These are phyloP conservation scores for Steccherinum ochraceum DNA, from an alignment of 768 basidiomycete genomes.

Conservation along the genomic window DNA sequence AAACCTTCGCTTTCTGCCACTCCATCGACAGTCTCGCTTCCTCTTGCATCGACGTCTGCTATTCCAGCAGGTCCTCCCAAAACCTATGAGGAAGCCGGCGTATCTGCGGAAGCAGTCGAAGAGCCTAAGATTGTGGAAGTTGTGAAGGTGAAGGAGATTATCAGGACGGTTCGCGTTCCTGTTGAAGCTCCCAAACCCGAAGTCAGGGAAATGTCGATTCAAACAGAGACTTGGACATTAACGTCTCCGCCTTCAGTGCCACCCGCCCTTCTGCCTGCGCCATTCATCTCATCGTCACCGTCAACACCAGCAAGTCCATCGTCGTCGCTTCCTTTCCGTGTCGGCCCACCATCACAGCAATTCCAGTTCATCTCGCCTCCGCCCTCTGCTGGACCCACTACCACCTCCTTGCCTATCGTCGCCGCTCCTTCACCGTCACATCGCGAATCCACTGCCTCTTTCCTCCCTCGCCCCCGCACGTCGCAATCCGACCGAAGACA, in stretches of 20 bases:
- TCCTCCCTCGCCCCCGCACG: slow-evolving; percentile 42
- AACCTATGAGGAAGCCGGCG: slow-evolving; percentile 48
- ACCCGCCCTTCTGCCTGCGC: slow-evolving; percentile 9
- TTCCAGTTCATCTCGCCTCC: slow-evolving; percentile 58
- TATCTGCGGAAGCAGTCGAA: slow-evolving; percentile 27
- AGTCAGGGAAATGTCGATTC: slow-evolving; percentile 67
- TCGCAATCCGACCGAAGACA: slow-evolving; percentile 56
- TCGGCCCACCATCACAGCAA: slow-evolving; percentile 56
- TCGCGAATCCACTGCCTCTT: slow-evolving; percentile 47
- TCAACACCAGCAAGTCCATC: slow-evolving; percentile 14
- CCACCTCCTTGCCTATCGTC: slow-evolving; percentile 26
- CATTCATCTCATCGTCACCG: slow-evolving; percentile 20
- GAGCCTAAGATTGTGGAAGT: slow-evolving; percentile 6
- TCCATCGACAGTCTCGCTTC: slow-evolving; percentile 17
- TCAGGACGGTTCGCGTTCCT: slow-evolving; percentile 5
- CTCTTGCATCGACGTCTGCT: slow-evolving; percentile 8
- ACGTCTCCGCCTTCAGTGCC: slow-evolving; percentile 24
- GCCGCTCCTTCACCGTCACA: slow-evolving; percentile 35
- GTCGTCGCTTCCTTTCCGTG: slow-evolving; percentile 42
- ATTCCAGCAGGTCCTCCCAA: slow-evolving; percentile 16
- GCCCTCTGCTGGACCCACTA: slow-evolving; percentile 32
- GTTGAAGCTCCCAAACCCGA: slow-evolving; percentile 48
- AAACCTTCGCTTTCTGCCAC: slow-evolving; percentile 21
- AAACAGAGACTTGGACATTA: slow-evolving; percentile 66
- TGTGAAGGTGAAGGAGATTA: slow-evolving; percentile 6